Percentiles rank a stretch among this genome's conserved stretches.
Conservation (phyloP, 371 early-diverging fungal species). For the Coemansia sp. region DNA sequence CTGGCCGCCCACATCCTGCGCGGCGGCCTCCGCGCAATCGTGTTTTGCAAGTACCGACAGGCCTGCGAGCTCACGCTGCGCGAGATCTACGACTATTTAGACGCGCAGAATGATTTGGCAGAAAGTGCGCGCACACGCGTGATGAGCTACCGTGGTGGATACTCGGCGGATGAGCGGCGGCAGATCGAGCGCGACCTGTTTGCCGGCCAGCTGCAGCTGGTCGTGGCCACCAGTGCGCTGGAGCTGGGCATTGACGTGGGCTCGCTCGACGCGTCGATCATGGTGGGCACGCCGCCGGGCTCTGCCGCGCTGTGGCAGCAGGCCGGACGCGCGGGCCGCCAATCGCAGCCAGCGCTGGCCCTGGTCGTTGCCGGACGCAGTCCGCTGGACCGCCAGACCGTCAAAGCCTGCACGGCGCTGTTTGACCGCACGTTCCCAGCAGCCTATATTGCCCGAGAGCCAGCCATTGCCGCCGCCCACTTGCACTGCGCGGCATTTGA, state of each 20-base stretch:
- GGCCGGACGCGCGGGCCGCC: conserved; percentile 61
- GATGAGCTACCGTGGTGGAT: conserved; percentile 66
- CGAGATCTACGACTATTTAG: conserved; percentile 55
- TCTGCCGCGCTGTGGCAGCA: conserved; percentile 56
- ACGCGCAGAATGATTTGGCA: conserved; percentile 40
- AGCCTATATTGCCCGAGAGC: conserved; percentile 2
- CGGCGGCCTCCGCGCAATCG: conserved; percentile 15
- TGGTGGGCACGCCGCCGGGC: conserved; percentile 57
- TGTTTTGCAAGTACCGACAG: conserved; percentile 45
- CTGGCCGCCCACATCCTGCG: conserved; percentile 12
- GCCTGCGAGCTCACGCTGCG: conserved; percentile 47
- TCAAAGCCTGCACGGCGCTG: conserved; percentile 1
- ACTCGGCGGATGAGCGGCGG: conserved; percentile 57
- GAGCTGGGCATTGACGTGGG: conserved; percentile 77
- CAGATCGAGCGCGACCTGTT: conserved; percentile 62
- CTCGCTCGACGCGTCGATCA: conserved; percentile 58
- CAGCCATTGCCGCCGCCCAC: conserved; percentile 22
- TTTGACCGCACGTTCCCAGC: conserved; percentile 13
- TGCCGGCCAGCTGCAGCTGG: conserved; percentile 54
- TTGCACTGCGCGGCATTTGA: conserved; percentile 55
- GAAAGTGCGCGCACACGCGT: conserved; percentile 46
- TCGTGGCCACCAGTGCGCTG: conserved; percentile 69
- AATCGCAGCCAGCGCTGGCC: conserved; percentile 47
- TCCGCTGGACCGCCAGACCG: conserved; percentile 35
- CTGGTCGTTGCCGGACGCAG: conserved; percentile 48